phyloP scores from a whole-genome alignment of 2,329 filamentous ascomycete genomes.

The Atkinsonella hypoxylon region DNA sequence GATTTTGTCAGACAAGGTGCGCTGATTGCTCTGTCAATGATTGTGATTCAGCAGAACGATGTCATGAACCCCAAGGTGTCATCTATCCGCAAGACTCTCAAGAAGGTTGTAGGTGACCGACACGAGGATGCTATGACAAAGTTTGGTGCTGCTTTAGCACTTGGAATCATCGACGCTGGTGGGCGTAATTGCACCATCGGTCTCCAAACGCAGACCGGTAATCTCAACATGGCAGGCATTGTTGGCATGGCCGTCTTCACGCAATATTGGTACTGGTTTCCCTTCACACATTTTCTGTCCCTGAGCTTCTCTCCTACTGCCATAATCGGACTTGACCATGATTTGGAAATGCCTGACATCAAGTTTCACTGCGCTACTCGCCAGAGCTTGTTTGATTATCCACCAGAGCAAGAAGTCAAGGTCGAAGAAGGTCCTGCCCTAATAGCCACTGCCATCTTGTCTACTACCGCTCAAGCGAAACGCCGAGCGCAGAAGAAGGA shows the following conservation, averaged over 20 bases:
- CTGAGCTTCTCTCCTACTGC: conserved; percentile 94
- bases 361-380: conserved; percentile 93
- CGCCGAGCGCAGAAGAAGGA: conserved; percentile 91
- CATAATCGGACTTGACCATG: conserved; percentile 87
- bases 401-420: conserved; percentile 92
- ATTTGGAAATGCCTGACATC: conserved; percentile 85
- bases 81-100: conserved; percentile 79
- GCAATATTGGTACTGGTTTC: conserved; percentile 99
- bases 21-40: conserved; percentile 89
- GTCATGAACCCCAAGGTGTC: conserved; percentile 95
- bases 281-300: conserved; percentile 92
- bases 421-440: conserved; percentile 84
- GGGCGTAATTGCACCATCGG: conserved; percentile 98
- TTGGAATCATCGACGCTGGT: conserved; percentile 96
- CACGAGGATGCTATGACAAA: conserved; percentile 99
- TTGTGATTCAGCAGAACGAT: conserved; percentile 98
- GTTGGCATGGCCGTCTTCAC: conserved; percentile 97
- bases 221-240: conserved; percentile 96
- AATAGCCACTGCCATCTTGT: conserved; percentile 89
- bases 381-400: conserved; percentile 94
- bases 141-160: conserved; percentile 84
- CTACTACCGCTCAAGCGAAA: conserved; percentile 94
- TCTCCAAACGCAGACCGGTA: conserved; percentile 93
- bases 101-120: conserved; percentile 86
- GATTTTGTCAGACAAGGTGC: conserved; percentile 97